Evolutionary conservation across 305 asterid genomes (phyloP).

Genomic region (Fraxinus baroniana): DNA sequence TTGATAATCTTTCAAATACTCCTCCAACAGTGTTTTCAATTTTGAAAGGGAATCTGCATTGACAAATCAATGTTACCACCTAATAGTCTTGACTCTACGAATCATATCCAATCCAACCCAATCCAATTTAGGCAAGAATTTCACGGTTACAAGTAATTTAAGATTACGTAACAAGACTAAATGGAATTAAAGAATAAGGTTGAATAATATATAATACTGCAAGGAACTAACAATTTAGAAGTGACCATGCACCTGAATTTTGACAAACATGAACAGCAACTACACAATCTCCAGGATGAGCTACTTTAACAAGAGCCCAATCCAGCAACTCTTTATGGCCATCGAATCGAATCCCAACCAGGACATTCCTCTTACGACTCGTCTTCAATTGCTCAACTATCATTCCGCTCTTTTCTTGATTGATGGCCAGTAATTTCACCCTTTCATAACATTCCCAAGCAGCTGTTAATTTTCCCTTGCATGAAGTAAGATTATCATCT

Average conservation of each 20-base stretch:
- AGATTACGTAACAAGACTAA: background rate
- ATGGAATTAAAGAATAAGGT: background rate
- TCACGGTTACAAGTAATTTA: background rate
- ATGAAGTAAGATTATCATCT: background rate
- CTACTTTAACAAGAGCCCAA: constrained; percentile 66
- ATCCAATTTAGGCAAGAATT: background rate
- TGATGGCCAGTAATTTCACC: background rate
- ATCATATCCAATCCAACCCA: background rate
- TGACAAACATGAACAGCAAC: constrained; percentile 61
- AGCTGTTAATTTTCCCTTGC: background rate
- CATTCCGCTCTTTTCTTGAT: constrained; percentile 17
- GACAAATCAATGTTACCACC: background rate
- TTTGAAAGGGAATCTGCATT: constrained; percentile 57
- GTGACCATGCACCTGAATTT: constrained; percentile 37
- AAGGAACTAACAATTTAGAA: background rate
- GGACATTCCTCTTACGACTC: constrained; percentile 32
- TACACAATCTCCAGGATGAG: constrained; percentile 55
- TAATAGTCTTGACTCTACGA: background rate
- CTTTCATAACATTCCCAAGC: background rate
- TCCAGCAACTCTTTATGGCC: constrained; percentile 50
- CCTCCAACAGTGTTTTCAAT: constrained; percentile 49
- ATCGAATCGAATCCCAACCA: constrained; percentile 64
- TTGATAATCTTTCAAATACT: constrained; percentile 63
- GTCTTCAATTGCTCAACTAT: constrained; percentile 16
- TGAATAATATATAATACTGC: background rate